Evolutionary conservation across 2,329 filamentous ascomycete genomes (phyloP).

Genomic region (Arachnopeziza araneosa): DNA sequence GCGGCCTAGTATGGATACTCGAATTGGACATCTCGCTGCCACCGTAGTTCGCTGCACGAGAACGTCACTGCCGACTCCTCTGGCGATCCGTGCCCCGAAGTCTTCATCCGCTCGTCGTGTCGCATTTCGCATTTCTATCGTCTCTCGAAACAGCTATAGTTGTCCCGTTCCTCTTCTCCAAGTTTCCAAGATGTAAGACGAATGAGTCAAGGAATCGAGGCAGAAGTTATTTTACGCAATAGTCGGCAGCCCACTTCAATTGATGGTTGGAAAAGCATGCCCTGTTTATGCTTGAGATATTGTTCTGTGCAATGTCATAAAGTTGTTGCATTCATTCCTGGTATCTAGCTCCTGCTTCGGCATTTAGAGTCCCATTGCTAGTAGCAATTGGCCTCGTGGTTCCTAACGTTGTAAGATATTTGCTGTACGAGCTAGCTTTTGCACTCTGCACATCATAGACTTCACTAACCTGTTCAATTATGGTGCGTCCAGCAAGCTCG

Average conservation of each 20-base stretch:
- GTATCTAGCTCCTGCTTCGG: slow-evolving; percentile 71
- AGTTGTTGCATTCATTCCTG: slow-evolving; percentile 81
- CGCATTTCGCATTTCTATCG: too few relatives aligned
- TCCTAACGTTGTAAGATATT: slow-evolving; percentile 61
- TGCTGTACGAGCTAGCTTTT: slow-evolving; percentile 67
- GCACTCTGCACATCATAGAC: not conserved
- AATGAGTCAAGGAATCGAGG: slow-evolving; percentile 48
- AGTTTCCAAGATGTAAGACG: not conserved
- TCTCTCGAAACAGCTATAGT: too few relatives aligned
- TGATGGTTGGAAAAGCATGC: slow-evolving; percentile 69
- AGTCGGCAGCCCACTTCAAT: slow-evolving; percentile 44
- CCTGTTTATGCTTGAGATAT: slow-evolving; percentile 87
- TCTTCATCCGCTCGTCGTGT: too few relatives aligned
- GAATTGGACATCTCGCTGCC: too few relatives aligned
- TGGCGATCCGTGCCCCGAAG: not conserved
- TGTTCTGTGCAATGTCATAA: slow-evolving; percentile 81
- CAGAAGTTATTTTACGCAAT: slow-evolving; percentile 22
- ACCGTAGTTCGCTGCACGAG: not conserved
- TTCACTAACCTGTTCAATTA: not conserved
- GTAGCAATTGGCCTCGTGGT: slow-evolving; percentile 63
- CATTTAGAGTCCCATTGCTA: slow-evolving; percentile 70
- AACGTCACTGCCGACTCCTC: not conserved
- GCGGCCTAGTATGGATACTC: too few relatives aligned
- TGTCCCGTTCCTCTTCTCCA: not conserved
- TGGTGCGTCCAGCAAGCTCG: slow-evolving; percentile 28